A percentile compares a stretch with the other conserved stretches of the same genome.
phyloP scores from a whole-genome alignment of 2,329 filamentous ascomycete species.

The Drechslera avenae region DNA sequence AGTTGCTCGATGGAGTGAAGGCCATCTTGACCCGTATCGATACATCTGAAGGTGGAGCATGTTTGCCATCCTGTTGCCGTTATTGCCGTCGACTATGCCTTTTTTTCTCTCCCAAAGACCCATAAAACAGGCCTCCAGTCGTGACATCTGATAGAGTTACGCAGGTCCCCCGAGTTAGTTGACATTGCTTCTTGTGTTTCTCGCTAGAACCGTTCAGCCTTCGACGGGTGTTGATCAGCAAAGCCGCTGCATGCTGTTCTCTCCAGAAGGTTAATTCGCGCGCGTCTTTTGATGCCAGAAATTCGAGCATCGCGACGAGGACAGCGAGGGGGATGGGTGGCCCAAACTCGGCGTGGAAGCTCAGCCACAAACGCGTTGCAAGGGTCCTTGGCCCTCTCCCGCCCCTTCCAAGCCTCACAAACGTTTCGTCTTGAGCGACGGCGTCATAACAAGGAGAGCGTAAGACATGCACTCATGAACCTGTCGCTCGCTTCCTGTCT shows the following conservation, averaged over 20 bases:
- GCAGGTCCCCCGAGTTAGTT: no score
- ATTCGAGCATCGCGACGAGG: neutral
- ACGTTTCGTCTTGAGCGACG: constrained; percentile 13
- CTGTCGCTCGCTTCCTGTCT: neutral
- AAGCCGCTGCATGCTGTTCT: no score
- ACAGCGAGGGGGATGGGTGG: constrained; percentile 4
- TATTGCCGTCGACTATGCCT: neutral
- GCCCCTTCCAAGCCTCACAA: constrained; percentile 15
- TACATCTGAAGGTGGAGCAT: neutral
- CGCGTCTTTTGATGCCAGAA: neutral
- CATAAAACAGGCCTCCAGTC: no score
- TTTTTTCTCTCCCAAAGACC: no score
- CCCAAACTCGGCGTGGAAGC: neutral
- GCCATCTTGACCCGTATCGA: no score
- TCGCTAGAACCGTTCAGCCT: no score
- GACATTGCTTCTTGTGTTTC: no score
- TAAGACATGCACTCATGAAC: constrained; percentile 2
- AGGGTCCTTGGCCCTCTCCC: constrained; percentile 12
- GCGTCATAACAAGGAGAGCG: constrained; percentile 9
- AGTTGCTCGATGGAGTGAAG: no score
- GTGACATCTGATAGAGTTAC: no score
- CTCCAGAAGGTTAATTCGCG: neutral
- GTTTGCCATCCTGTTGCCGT: neutral
- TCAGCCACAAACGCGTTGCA: constrained; percentile 17
- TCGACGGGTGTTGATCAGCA: no score